phyloP scores from a whole-genome alignment of 208 protist genomes.

The Acanthamoeba sp. region DNA sequence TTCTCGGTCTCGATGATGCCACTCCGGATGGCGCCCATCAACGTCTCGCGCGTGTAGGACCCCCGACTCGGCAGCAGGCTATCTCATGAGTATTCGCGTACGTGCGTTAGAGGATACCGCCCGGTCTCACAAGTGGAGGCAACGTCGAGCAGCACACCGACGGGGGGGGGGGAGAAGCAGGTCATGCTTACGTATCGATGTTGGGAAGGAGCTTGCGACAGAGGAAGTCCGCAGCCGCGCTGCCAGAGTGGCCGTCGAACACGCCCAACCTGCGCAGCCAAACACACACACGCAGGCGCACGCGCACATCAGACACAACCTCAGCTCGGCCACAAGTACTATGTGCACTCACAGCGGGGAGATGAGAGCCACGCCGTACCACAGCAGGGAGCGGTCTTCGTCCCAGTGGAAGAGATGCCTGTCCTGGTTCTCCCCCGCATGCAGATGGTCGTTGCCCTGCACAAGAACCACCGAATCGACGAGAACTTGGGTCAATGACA shows the following conservation, averaged over 20 bases:
- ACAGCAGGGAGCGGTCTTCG: constrained; percentile 43
- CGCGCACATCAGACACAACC: too few species aligned
- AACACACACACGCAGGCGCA: too few species aligned
- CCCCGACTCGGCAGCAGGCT: background rate
- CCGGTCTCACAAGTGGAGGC: too few species aligned
- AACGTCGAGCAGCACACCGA: too few species aligned
- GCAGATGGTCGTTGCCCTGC: constrained; percentile 50
- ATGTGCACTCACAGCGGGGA: too few species aligned
- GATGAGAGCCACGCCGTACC: background rate
- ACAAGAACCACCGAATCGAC: background rate
- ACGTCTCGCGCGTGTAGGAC: background rate
- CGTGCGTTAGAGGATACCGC: too few species aligned
- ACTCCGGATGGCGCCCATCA: background rate
- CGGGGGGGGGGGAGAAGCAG: background rate
- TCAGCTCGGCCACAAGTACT: too few species aligned
- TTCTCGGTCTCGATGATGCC: constrained; percentile 35
- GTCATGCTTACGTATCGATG: background rate
- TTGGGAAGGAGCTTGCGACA: background rate
- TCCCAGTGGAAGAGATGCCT: constrained; percentile 20
- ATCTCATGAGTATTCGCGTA: background rate
- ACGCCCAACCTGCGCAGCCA: background rate
- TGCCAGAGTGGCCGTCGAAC: constrained; percentile 44
- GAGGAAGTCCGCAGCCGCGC: constrained; percentile 24
- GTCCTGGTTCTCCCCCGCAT: constrained; percentile 13
- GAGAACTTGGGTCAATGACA: background rate